A percentile compares a stretch with the other conserved stretches of the same genome.
phyloP scores from a whole-genome alignment of 768 basidiomycete species.

The Postia placenta region DNA sequence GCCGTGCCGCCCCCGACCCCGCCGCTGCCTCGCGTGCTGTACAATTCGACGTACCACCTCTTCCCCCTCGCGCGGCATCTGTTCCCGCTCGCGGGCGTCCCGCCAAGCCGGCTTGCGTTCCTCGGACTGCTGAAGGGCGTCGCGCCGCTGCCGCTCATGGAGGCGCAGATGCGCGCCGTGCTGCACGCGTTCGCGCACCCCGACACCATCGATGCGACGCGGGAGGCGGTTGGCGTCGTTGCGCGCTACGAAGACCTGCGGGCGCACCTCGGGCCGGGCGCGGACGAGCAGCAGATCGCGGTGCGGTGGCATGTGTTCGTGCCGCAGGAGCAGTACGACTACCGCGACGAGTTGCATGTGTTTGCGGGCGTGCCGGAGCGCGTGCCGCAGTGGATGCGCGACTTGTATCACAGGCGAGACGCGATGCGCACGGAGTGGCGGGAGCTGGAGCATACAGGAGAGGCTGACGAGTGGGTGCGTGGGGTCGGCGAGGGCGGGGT shows the following conservation, averaged over 20 bases:
- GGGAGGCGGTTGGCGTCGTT: constrained; percentile 44
- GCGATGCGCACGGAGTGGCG: constrained; percentile 53
- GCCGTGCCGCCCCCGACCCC: constrained; percentile 39
- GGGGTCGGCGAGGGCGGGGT: constrained; percentile 65
- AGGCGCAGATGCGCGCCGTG: constrained; percentile 68
- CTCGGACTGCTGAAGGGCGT: constrained; percentile 54
- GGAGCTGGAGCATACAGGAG: constrained; percentile 46
- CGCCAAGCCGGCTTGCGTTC: constrained; percentile 52
- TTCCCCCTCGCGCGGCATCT: constrained; percentile 70
- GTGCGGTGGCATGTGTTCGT: constrained; percentile 52
- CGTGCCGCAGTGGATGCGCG: constrained; percentile 52
- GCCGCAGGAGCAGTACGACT: constrained; percentile 55
- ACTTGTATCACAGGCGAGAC: constrained; percentile 43
- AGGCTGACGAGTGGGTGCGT: constrained; percentile 53
- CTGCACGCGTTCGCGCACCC: constrained; percentile 50
- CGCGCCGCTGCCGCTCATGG: constrained; percentile 70
- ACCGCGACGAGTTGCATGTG: constrained; percentile 52
- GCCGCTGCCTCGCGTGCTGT: constrained; percentile 43
- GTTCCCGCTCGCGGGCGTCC: constrained; percentile 54
- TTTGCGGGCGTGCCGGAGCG: constrained; percentile 32
- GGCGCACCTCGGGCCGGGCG: constrained; percentile 23
- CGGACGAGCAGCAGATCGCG: constrained; percentile 35
- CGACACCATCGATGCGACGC: constrained; percentile 37
- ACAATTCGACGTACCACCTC: constrained; percentile 60
- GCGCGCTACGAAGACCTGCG: constrained; percentile 42